phyloP scores from a whole-genome alignment of 1,284 basidiomycete species.

The Apiotrichum mycotoxinovorans region DNA sequence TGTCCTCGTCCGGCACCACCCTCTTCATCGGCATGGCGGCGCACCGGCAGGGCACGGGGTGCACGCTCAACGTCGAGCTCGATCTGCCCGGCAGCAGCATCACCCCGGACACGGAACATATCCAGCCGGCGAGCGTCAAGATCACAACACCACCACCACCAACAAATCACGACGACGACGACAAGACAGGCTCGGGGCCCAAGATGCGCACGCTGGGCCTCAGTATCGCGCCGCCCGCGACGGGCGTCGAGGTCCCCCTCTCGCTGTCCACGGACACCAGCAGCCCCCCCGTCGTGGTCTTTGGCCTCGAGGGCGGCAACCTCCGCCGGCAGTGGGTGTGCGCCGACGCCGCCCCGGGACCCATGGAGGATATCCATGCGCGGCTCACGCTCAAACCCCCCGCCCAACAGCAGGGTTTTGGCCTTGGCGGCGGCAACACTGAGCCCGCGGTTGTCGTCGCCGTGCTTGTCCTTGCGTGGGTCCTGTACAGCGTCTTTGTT shows the following conservation, averaged over 20 bases:
- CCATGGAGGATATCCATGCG: neutral
- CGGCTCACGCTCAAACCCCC: neutral
- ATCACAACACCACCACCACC: too few species aligned
- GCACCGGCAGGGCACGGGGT: neutral
- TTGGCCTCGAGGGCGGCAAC: neutral
- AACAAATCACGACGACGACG: too few species aligned
- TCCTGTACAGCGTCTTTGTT: neutral
- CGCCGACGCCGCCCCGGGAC: too few species aligned
- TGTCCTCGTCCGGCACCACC: neutral
- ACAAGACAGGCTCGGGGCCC: neutral
- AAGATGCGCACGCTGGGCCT: neutral
- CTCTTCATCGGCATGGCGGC: neutral
- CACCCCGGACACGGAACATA: neutral
- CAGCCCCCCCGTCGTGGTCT: neutral
- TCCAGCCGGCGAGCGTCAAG: neutral
- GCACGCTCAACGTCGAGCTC: neutral
- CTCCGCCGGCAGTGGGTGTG: slow-evolving; percentile 1
- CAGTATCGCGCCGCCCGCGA: neutral
- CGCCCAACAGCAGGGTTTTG: neutral
- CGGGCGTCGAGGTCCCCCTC: neutral
- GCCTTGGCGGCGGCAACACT: slow-evolving; percentile 2
- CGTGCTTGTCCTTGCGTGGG: neutral
- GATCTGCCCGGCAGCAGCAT: neutral
- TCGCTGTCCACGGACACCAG: neutral
- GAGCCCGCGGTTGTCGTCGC: slow-evolving; percentile 1